Base-by-base conservation (phyloP, 1,139 yeast genomes). In the Pichia sp. region DNA sequence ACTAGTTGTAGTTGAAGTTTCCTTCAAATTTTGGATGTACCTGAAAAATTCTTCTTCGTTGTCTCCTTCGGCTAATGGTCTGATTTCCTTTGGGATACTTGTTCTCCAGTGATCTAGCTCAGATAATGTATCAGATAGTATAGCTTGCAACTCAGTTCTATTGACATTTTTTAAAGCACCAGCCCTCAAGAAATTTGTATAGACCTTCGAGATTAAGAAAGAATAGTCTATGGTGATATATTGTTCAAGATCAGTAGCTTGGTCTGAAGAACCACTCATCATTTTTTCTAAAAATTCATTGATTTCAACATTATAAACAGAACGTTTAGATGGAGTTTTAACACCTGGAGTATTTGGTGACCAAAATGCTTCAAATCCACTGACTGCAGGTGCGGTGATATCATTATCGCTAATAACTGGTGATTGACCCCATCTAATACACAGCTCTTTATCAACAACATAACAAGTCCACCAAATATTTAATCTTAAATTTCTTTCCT, bases 341-440 rank as follows among this genome's bases (percentile, higher is more conserved):
- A 33, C 21, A 17, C n/a, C 31, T 1, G 28, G 24, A 20, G n/a
- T 7, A 42, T 50, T 42, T 36, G 49, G 38, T 4, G 55, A 50
- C 61, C 62, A 58, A 32, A 51, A 46, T 6, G 46, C 44, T 36
- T 55, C 59, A 41, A 56, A 54, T 5, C 55, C 58, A 2, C 56
- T 50, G 12, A 58, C 43, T 2, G 61, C 53, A 1, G 67, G 63
- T 2, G 65, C 55, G 3, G 77, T 67, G 21, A 72, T 76, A 63
- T 82, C 87, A n/a, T 59, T 55, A 34, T 70, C 76, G 55, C 74
- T 70, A 19, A 83, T 71, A 21, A 75, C 57, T 0, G 88, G 85
- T 1, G 88, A 81, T 49, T 78, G 76, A 4, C 90, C 90, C 33
- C 72, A 61, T 51, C 80, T 73, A 56, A 79, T 67, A 46, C 85